phyloP scores from a whole-genome alignment of 371 early-diverging fungal genomes.

The Parasitella parasitica region DNA sequence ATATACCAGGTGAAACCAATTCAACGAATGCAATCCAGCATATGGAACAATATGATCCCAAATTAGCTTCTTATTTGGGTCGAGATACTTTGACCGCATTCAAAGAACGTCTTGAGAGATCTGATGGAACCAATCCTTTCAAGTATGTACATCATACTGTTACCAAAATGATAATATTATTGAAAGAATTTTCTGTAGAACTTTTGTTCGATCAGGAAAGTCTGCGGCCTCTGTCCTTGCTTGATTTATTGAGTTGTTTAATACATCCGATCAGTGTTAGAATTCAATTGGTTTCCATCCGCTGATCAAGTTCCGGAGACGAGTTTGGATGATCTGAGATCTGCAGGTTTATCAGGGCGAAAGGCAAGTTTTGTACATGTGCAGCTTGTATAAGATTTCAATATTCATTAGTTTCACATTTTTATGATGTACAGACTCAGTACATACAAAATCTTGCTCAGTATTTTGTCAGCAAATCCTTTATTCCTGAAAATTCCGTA shows the following conservation, averaged over 20 bases:
- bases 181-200: not conserved
- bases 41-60: slow-evolving; percentile 29
- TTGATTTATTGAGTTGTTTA: slow-evolving; percentile 42
- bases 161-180: not conserved
- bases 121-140: slow-evolving; percentile 25
- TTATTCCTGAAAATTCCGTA: slow-evolving; percentile 30
- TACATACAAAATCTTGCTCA: slow-evolving; percentile 46
- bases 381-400: too few species aligned
- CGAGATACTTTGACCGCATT: slow-evolving; percentile 14
- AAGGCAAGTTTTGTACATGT: slow-evolving; percentile 15
- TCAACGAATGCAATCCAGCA: slow-evolving; percentile 21
- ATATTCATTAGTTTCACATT: too few species aligned
- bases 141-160: too few species aligned
- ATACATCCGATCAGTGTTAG: slow-evolving; percentile 9
- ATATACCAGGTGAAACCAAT: not conserved
- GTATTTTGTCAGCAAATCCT: slow-evolving; percentile 39
- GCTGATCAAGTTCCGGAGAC: slow-evolving; percentile 33
- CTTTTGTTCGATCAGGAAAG: slow-evolving; percentile 31
- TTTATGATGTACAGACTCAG: slow-evolving; percentile 1
- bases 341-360: slow-evolving; percentile 48
- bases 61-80: slow-evolving; percentile 24
- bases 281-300: slow-evolving; percentile 37
- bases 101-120: slow-evolving; percentile 5
- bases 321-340: slow-evolving; percentile 26
- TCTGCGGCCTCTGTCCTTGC: slow-evolving; percentile 42